A percentile compares a stretch with the other conserved stretches of the same genome.
Evolutionary conservation across 2,329 filamentous ascomycete species (phyloP).

Genomic region (Claviceps spartinae): DNA sequence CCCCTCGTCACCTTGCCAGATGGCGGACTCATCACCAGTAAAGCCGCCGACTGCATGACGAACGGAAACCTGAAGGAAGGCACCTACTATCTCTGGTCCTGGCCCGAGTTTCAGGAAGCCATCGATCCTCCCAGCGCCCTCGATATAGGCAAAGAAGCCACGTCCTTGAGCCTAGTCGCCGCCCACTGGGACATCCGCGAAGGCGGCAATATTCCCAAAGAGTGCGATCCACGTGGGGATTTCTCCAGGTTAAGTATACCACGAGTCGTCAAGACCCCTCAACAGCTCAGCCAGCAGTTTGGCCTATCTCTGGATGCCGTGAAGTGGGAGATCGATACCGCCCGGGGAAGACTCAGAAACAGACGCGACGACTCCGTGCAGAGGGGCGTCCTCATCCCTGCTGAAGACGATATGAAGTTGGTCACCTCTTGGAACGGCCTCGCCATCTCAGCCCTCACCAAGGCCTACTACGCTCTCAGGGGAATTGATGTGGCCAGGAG

Average conservation of each 20-base stretch:
- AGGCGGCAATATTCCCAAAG: conserved; percentile 72
- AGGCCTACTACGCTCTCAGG: conserved; percentile 54
- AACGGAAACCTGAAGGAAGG: conserved; percentile 79
- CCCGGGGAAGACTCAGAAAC: conserved; percentile 52
- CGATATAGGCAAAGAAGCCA: conserved; percentile 45
- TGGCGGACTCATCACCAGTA: conserved; percentile 76
- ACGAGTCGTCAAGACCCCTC: conserved; percentile 51
- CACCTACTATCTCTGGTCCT: conserved; percentile 88
- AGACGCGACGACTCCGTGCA: conserved; percentile 44
- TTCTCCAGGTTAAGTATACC: conserved; percentile 90
- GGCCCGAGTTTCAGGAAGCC: conserved; percentile 69
- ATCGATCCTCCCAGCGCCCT: conserved; percentile 26
- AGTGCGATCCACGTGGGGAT: conserved; percentile 82
- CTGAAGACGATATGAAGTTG: conserved; percentile 60
- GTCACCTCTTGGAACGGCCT: conserved; percentile 81
- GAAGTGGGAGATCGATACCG: conserved; percentile 49
- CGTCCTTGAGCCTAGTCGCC: conserved; percentile 42
- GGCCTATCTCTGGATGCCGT: conserved; percentile 58
- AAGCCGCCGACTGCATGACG: conserved; percentile 66
- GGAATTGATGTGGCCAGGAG: conserved; percentile 43
- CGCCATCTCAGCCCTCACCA: conserved; percentile 69
- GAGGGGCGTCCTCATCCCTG: conserved; percentile 64
- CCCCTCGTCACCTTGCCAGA: conserved; percentile 42
- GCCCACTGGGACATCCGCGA: conserved; percentile 73
- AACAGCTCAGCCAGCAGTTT: conserved; percentile 61